phyloP scores from a whole-genome alignment of 1,284 basidiomycete species.

The Trametes polyzona region DNA sequence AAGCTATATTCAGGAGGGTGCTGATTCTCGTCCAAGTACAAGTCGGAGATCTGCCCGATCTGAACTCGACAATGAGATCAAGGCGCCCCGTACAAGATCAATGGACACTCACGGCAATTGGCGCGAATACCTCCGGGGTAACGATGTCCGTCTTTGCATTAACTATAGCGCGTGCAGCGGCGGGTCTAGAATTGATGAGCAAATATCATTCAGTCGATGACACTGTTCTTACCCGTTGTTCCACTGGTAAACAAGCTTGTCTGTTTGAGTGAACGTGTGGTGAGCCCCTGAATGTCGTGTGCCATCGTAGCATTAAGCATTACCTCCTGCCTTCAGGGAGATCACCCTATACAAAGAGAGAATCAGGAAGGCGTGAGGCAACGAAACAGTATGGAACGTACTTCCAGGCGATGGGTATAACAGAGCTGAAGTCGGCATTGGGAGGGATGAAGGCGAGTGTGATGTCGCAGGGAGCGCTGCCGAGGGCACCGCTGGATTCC shows the following conservation, averaged over 20 bases:
- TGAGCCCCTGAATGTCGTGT: too few relatives aligned
- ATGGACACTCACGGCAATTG: not conserved
- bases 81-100: not conserved
- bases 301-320: too few relatives aligned
- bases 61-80: not conserved
- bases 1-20: conserved; percentile 1
- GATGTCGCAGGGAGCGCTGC: not conserved
- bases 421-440: not conserved
- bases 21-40: not conserved
- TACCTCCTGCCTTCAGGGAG: not conserved
- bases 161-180: not conserved
- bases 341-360: not conserved
- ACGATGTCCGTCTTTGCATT: not conserved
- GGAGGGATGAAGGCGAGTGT: conserved; percentile 1
- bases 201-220: too few relatives aligned
- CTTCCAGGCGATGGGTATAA: conserved; percentile 5
- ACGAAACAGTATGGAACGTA: too few relatives aligned
- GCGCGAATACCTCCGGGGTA: not conserved
- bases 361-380: not conserved
- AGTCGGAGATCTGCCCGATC: not conserved
- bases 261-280: too few relatives aligned
- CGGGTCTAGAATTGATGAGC: not conserved
- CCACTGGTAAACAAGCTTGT: not conserved
- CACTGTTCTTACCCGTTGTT: not conserved
- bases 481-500: not conserved